Percentiles rank a stretch among this genome's conserved stretches.
These are phyloP conservation scores for Phytopythium sindhum DNA, from an alignment of 352 stramenopile species.

Conservation along the genomic window DNA sequence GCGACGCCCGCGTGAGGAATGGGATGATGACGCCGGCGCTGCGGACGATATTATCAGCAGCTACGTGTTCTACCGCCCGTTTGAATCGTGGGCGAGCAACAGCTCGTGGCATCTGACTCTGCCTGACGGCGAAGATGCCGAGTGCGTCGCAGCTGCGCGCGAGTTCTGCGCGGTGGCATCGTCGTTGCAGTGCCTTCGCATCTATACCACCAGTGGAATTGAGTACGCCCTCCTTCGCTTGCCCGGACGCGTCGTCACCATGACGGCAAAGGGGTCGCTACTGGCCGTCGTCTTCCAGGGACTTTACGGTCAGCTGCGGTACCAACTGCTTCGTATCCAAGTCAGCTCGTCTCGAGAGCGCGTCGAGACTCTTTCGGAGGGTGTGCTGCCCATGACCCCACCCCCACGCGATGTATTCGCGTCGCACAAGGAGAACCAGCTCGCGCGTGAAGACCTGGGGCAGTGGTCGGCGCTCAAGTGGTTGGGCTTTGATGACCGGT, in stretches of 20 bases:
- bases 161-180: constrained; percentile 79
- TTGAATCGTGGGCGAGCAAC: constrained; percentile 82
- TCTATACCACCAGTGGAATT: constrained; percentile 71
- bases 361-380: constrained; percentile 42
- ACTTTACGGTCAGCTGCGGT: constrained; percentile 38
- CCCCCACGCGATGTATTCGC: constrained; percentile 61
- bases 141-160: constrained; percentile 51
- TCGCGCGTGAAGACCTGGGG: constrained; percentile 27
- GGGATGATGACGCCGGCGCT: constrained; percentile 34
- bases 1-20: constrained; percentile 55
- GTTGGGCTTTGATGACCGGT: constrained; percentile 75
- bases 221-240: constrained; percentile 61
- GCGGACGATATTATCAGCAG: constrained; percentile 58
- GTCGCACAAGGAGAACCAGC: constrained; percentile 65
- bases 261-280: constrained; percentile 49
- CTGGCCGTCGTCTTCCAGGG: constrained; percentile 74
- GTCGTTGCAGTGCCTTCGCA: constrained; percentile 62
- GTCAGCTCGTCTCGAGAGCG: constrained; percentile 36
- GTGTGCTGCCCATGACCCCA: constrained; percentile 53
- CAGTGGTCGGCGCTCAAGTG: constrained; percentile 65
- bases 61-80: constrained; percentile 80
- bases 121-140: constrained; percentile 66
- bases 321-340: constrained; percentile 49
- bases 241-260: constrained; percentile 65
- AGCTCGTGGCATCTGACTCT: constrained; percentile 74